phyloP scores from a whole-genome alignment of 2,329 filamentous ascomycete species.

The Aspergillus fructus region DNA sequence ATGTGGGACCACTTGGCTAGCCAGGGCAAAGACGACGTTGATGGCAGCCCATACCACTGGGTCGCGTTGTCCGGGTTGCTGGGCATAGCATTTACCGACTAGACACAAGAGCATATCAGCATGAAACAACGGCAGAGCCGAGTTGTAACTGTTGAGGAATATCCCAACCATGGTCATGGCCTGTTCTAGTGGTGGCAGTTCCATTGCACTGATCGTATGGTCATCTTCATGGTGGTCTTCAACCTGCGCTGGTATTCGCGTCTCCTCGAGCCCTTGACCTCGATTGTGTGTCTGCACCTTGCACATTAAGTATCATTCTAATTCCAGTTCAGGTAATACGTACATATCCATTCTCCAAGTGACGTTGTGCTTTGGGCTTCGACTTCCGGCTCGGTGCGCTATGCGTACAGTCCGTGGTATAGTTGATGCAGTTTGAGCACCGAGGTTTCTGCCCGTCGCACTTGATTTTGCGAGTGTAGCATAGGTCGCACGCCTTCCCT shows the following conservation, averaged over 20 bases:
- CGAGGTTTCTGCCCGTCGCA: background rate
- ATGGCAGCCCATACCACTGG: background rate
- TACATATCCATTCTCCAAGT: no score
- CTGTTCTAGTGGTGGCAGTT: background rate
- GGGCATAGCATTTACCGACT: background rate
- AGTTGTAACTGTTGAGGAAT: background rate
- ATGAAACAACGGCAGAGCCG: background rate
- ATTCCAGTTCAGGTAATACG: no score
- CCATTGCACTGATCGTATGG: background rate
- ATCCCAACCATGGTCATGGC: background rate
- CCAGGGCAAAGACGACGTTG: background rate
- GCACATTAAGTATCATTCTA: no score
- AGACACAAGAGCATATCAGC: background rate
- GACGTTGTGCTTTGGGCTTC: background rate
- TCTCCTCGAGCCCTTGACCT: no score
- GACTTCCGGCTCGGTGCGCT: background rate
- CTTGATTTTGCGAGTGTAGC: conserved; percentile 1
- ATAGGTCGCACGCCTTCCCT: background rate
- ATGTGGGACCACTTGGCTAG: background rate
- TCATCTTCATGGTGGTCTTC: background rate
- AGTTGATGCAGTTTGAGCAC: background rate
- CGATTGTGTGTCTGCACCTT: no score
- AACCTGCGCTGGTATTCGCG: background rate
- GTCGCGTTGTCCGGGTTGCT: background rate
- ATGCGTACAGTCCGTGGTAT: background rate